Conservation (phyloP, 75 land plant genomes). For the Ceratopteris richardii region DNA sequence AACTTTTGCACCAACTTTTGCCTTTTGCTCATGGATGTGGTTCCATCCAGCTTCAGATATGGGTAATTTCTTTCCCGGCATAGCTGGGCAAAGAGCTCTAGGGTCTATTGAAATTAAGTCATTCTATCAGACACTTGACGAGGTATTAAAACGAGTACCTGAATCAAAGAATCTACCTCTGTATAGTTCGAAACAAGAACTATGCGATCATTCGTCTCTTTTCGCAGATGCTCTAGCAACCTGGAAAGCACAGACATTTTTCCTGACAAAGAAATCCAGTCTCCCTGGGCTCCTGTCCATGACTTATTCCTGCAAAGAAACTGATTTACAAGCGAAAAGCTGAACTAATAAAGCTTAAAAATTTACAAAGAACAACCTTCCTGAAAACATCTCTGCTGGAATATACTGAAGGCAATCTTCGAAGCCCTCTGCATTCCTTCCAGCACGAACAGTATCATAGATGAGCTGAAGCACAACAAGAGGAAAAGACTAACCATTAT, state of each 20-base stretch:
- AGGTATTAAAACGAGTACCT: not conserved
- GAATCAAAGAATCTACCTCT: constrained; percentile 40
- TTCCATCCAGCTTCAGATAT: constrained; percentile 89
- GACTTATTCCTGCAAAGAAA: constrained; percentile 62
- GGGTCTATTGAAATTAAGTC: constrained; percentile 45
- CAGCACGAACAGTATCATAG: constrained; percentile 81
- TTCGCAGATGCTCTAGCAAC: constrained; percentile 63
- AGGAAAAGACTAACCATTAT: no score
- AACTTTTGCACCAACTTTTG: constrained; percentile 85
- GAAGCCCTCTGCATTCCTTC: constrained; percentile 78
- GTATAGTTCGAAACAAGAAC: constrained; percentile 99
- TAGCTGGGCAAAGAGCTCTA: constrained; percentile 91
- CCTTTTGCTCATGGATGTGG: constrained; percentile 83
- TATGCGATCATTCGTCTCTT: constrained; percentile 86
- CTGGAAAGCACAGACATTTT: constrained; percentile 96
- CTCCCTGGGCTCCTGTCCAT: constrained; percentile 79
- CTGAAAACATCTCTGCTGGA: constrained; percentile 79
- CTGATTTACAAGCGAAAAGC: not conserved
- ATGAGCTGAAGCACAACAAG: constrained; percentile 66
- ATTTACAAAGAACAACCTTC: constrained; percentile 56
- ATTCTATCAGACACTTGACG: no score
- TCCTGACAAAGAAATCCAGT: constrained; percentile 91
- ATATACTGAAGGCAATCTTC: constrained; percentile 79
- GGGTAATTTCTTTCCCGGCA: constrained; percentile 97
- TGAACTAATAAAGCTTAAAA: no score